phyloP scores from a whole-genome alignment of 805 yeast genomes.

The Kodamaea jinghongensis region DNA sequence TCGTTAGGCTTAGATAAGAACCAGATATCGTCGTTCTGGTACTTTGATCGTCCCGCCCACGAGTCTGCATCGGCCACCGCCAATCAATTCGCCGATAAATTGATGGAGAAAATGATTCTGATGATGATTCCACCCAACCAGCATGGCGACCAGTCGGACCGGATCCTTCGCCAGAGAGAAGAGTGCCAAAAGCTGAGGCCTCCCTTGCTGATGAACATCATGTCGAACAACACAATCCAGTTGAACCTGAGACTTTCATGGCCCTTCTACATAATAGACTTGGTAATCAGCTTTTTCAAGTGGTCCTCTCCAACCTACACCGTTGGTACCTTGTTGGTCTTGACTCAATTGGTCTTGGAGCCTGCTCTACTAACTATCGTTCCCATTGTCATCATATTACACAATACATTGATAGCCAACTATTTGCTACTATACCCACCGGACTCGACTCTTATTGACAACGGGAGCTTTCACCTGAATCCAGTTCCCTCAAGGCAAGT shows the following conservation, averaged over 20 bases:
- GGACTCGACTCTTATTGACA: slow-evolving; percentile 32
- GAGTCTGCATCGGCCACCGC: slow-evolving; percentile 2
- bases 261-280: slow-evolving; percentile 62
- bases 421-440: slow-evolving; percentile 64
- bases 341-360: slow-evolving; percentile 53
- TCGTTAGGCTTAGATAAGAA: slow-evolving; percentile 7
- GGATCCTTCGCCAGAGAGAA: slow-evolving; percentile 50
- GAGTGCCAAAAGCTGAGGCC: slow-evolving; percentile 64
- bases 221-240: slow-evolving; percentile 65
- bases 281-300: slow-evolving; percentile 48
- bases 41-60: slow-evolving; percentile 16
- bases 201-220: slow-evolving; percentile 61
- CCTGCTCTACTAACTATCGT: slow-evolving; percentile 55
- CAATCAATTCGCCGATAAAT: slow-evolving; percentile 55
- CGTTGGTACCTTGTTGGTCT: slow-evolving; percentile 49
- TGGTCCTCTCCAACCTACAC: slow-evolving; percentile 70
- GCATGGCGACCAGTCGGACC: slow-evolving; percentile 43
- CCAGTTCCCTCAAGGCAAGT: slow-evolving; percentile 49
- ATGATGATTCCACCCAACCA: slow-evolving; percentile 65
- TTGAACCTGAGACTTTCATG: slow-evolving; percentile 60
- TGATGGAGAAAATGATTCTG: slow-evolving; percentile 66
- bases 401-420: slow-evolving; percentile 64
- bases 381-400: slow-evolving; percentile 54
- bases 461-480: slow-evolving; percentile 15
- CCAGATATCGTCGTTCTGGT: slow-evolving; percentile 24